These are phyloP conservation scores for Curvularia spicifera DNA, from an alignment of 2,329 filamentous ascomycete genomes.

Conservation along the genomic window DNA sequence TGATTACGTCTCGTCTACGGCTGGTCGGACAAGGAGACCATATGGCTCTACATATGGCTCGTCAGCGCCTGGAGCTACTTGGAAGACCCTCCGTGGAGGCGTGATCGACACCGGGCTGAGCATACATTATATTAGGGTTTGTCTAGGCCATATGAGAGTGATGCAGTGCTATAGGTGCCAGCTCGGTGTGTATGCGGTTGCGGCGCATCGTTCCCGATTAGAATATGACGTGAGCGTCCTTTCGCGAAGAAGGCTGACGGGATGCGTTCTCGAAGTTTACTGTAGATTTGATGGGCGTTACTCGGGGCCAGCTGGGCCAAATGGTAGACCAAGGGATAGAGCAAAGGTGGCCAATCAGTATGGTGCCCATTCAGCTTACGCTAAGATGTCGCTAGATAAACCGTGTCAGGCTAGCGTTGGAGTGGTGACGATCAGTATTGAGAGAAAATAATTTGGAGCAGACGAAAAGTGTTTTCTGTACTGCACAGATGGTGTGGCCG, in stretches of 20 bases:
- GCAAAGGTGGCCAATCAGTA: conserved; percentile 8
- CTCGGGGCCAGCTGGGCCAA: neutral
- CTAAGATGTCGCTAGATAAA: neutral
- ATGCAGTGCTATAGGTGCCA: neutral
- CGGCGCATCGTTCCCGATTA: neutral
- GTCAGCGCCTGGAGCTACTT: neutral
- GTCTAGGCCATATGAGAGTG: neutral
- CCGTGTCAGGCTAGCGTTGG: neutral
- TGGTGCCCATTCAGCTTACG: conserved; percentile 4
- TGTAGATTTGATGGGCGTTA: neutral
- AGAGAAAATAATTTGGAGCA: neutral
- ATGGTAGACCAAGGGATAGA: neutral
- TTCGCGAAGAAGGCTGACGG: neutral
- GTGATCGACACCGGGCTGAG: neutral
- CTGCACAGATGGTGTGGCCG: neutral
- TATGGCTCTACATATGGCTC: neutral
- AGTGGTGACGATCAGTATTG: neutral
- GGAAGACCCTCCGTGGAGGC: neutral
- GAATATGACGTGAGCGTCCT: neutral
- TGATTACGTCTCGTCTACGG: neutral
- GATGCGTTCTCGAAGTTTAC: neutral
- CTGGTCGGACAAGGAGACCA: conserved; percentile 1
- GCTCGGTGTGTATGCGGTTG: neutral
- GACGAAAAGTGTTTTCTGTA: neutral
- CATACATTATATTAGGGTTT: neutral